phyloP scores from a whole-genome alignment of 2,329 filamentous ascomycete species.

The Epichloe scottii region DNA sequence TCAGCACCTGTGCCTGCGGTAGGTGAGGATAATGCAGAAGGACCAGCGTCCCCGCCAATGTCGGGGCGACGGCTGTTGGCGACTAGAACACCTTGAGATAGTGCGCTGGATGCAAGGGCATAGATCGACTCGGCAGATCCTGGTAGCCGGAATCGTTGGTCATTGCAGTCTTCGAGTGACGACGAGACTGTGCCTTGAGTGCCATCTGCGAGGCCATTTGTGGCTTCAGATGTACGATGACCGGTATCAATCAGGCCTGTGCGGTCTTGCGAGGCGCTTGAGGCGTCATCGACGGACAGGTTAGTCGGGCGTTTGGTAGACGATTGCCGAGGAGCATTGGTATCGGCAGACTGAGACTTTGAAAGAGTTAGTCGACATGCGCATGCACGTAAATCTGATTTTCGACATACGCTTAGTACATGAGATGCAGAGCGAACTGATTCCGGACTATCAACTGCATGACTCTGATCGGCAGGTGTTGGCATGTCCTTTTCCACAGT shows the following conservation, averaged over 20 bases:
- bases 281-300: not conserved
- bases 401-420: not conserved
- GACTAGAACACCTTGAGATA: not conserved
- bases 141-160: not conserved
- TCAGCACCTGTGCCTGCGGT: not conserved
- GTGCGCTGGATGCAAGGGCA: not conserved
- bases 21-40: not conserved
- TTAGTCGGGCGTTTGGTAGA: not conserved
- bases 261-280: not conserved
- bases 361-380: not conserved
- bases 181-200: not conserved
- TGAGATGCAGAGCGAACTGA: not conserved
- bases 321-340: not conserved
- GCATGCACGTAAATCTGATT: not conserved
- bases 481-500: not conserved
- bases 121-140: no score
- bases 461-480: slow-evolving; percentile 2
- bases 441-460: not conserved
- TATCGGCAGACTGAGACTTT: not conserved
- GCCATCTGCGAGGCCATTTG: not conserved
- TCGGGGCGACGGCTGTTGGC: not conserved
- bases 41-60: not conserved
- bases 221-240: not conserved
- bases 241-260: not conserved
- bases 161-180: not conserved